Evolutionary conservation across 1,139 yeast genomes (phyloP).

Genomic region (Pichia norvegensis): DNA sequence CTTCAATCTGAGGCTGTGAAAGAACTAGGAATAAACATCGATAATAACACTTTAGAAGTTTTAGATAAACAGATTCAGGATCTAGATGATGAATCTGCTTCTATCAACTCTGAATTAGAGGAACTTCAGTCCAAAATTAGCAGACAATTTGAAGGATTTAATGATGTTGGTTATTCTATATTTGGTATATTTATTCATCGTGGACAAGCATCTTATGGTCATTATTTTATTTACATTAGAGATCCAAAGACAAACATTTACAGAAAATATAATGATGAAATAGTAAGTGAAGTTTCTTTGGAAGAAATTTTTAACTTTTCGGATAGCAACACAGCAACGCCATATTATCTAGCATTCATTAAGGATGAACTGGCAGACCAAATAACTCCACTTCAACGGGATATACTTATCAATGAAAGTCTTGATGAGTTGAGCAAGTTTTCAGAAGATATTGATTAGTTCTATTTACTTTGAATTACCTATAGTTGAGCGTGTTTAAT

Average conservation of each 20-base stretch:
- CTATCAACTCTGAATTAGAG: constrained; percentile 34
- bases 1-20: constrained; percentile 36
- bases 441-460: constrained; percentile 12
- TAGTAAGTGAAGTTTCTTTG: constrained; percentile 68
- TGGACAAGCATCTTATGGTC: constrained; percentile 95
- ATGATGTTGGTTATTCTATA: constrained; percentile 63
- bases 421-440: constrained; percentile 3
- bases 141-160: constrained; percentile 53
- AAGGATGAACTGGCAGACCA: constrained; percentile 52
- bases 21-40: constrained; percentile 27
- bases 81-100: constrained; percentile 34
- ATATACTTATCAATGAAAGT: constrained; percentile 16
- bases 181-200: constrained; percentile 92
- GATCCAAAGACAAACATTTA: constrained; percentile 62
- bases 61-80: constrained; percentile 30
- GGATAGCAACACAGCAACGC: constrained; percentile 80
- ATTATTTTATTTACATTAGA: constrained; percentile 88
- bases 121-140: constrained; percentile 42
- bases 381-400: constrained; percentile 62
- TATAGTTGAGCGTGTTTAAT: neutral
- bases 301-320: constrained; percentile 70
- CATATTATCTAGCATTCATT: constrained; percentile 82
- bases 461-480: neutral
- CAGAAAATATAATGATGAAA: constrained; percentile 90
- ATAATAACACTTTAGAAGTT: constrained; percentile 26